Percentiles rank a stretch among this genome's conserved stretches.
Evolutionary conservation across 805 yeast species (phyloP).

Genomic region (Zygosaccharomyces bailii): DNA sequence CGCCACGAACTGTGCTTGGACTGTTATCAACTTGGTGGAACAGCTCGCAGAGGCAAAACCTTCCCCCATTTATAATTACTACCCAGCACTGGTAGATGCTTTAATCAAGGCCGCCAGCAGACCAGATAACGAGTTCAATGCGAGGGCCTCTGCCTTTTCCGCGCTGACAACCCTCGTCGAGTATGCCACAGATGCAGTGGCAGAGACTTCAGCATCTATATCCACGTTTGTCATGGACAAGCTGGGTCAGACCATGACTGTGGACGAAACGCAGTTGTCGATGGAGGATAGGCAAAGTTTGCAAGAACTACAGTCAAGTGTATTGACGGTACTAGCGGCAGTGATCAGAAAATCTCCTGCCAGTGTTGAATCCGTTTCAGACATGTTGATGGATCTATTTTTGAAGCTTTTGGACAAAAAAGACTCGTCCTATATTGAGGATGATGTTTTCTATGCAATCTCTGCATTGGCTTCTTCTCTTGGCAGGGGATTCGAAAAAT

Average conservation of each 20-base stretch:
- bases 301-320: constrained; percentile 84
- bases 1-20: constrained; percentile 97
- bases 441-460: constrained; percentile 88
- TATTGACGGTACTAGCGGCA: constrained; percentile 73
- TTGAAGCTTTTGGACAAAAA: constrained; percentile 61
- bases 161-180: constrained; percentile 81
- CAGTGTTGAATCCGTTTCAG: constrained; percentile 66
- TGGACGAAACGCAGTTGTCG: constrained; percentile 56
- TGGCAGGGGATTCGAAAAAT: constrained; percentile 65
- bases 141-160: constrained; percentile 96
- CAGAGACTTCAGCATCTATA: constrained; percentile 63
- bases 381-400: constrained; percentile 79
- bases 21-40: constrained; percentile 85
- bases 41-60: constrained; percentile 54
- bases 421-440: constrained; percentile 75
- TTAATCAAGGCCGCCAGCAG: constrained; percentile 67
- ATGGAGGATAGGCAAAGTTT: constrained; percentile 72
- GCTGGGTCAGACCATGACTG: constrained; percentile 62
- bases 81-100: constrained; percentile 63
- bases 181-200: constrained; percentile 66
- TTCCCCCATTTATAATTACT: constrained; percentile 71
- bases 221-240: constrained; percentile 73
- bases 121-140: constrained; percentile 76
- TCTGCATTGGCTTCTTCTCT: constrained; percentile 84
- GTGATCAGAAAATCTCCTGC: constrained; percentile 76